These are phyloP conservation scores for Talaromyces marneffei DNA, from an alignment of 2,329 filamentous ascomycete species.

Conservation along the genomic window DNA sequence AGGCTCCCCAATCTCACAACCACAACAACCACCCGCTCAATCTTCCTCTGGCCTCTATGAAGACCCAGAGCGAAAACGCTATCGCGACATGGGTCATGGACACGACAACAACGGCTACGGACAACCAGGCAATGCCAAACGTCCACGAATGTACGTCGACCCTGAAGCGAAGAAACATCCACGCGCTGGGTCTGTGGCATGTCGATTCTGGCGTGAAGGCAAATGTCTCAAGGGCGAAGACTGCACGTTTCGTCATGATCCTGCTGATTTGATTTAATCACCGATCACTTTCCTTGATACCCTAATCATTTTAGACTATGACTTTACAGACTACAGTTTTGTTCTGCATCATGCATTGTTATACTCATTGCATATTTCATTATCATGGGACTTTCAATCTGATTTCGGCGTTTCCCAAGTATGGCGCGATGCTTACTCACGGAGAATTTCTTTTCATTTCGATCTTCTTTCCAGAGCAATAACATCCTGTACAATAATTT, in stretches of 20 bases:
- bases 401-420: neutral
- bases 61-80: constrained; percentile 38
- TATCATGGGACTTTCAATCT: neutral
- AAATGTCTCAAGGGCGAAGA: constrained; percentile 50
- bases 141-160: constrained; percentile 29
- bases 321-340: neutral
- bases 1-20: constrained; percentile 19
- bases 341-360: neutral
- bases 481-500: neutral
- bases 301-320: neutral
- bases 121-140: constrained; percentile 25
- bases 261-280: constrained; percentile 14
- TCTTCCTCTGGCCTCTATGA: constrained; percentile 24
- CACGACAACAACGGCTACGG: constrained; percentile 29
- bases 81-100: constrained; percentile 29
- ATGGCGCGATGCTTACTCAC: neutral
- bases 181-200: constrained; percentile 43
- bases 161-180: constrained; percentile 34
- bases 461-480: neutral
- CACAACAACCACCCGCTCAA: constrained; percentile 15
- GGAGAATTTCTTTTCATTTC: neutral
- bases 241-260: constrained; percentile 48
- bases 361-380: neutral
- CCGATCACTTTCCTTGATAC: neutral
- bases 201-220: constrained; percentile 50